These are phyloP conservation scores for Kingdonia uniflora DNA, from an alignment of 164 flowering plant genomes.

Conservation along the genomic window DNA sequence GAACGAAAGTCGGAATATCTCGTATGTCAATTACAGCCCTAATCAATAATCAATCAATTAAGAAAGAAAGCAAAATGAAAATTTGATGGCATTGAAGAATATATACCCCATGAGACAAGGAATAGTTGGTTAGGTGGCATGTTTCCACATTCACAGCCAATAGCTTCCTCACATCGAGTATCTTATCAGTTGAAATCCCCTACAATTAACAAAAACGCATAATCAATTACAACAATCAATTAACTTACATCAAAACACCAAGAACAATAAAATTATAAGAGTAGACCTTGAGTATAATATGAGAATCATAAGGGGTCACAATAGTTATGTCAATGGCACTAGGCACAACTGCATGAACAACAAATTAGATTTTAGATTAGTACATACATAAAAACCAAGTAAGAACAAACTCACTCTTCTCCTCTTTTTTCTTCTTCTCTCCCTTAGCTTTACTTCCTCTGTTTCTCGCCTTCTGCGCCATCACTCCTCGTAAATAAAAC, in stretches of 20 bases:
- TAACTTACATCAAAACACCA: background rate
- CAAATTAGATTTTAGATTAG: background rate
- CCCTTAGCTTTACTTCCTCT: constrained; percentile 46
- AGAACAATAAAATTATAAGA: background rate
- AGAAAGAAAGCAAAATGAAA: no score
- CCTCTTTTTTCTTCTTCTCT: constrained; percentile 84
- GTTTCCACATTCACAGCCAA: constrained; percentile 70
- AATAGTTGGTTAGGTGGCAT: constrained; percentile 83
- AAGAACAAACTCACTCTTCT: constrained; percentile 41
- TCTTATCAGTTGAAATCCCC: constrained; percentile 97
- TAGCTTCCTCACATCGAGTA: constrained; percentile 68
- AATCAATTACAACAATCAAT: background rate
- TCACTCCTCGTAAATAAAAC: constrained; percentile 3
- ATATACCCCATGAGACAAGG: constrained; percentile 79
- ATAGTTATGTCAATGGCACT: constrained; percentile 67
- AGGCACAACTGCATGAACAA: constrained; percentile 51
- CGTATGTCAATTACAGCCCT: no score
- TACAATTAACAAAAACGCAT: constrained; percentile 9
- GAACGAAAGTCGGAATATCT: no score
- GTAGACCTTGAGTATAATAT: constrained; percentile 66
- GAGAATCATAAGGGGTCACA: constrained; percentile 70
- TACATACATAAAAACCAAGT: background rate
- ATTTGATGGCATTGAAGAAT: no score
- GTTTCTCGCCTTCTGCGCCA: constrained; percentile 77
- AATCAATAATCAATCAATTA: no score